phyloP scores from a whole-genome alignment of 306 rosid species.

The Trichosanthes cucumerina region DNA sequence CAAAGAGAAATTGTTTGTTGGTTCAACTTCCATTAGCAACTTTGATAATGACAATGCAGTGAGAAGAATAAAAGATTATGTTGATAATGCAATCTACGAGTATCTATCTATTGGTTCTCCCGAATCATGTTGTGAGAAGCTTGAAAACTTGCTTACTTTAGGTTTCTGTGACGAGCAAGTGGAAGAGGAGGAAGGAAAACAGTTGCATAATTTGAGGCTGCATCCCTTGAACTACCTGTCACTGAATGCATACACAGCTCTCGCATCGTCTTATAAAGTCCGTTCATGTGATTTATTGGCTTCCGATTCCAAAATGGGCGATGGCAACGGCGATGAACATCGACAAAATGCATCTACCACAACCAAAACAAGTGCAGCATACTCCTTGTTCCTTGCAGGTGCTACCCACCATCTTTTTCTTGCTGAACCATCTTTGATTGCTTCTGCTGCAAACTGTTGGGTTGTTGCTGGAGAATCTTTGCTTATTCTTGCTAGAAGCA shows the following conservation, averaged over 20 bases:
- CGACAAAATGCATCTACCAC: slow-evolving; percentile 25
- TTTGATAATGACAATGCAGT: slow-evolving; percentile 23
- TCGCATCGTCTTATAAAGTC: slow-evolving; percentile 62
- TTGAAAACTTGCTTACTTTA: slow-evolving; percentile 34
- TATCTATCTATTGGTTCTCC: slow-evolving; percentile 50
- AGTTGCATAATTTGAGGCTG: slow-evolving; percentile 30
- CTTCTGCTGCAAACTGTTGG: slow-evolving; percentile 60
- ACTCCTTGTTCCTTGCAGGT: slow-evolving; percentile 58
- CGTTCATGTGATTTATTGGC: slow-evolving; percentile 30
- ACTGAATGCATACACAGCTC: slow-evolving; percentile 50
- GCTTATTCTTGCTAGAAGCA: slow-evolving; percentile 36
- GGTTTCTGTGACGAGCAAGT: slow-evolving; percentile 29
- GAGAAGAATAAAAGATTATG: slow-evolving; percentile 26
- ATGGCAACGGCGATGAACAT: slow-evolving; percentile 7
- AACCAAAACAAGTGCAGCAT: slow-evolving; percentile 55
- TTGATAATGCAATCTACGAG: slow-evolving; percentile 40
- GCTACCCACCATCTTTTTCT: slow-evolving; percentile 58
- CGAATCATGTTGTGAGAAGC: slow-evolving; percentile 41
- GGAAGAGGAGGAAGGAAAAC: slow-evolving; percentile 24
- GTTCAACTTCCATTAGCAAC: slow-evolving; percentile 17
- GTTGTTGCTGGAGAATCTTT: slow-evolving; percentile 59
- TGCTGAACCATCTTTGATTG: slow-evolving; percentile 52
- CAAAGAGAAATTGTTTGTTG: slow-evolving; percentile 16
- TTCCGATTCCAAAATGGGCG: slow-evolving; percentile 10
- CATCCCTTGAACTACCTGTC: slow-evolving; percentile 55